These are phyloP conservation scores for Dichomitus squalens DNA, from an alignment of 1,284 basidiomycete genomes.

Conservation along the genomic window DNA sequence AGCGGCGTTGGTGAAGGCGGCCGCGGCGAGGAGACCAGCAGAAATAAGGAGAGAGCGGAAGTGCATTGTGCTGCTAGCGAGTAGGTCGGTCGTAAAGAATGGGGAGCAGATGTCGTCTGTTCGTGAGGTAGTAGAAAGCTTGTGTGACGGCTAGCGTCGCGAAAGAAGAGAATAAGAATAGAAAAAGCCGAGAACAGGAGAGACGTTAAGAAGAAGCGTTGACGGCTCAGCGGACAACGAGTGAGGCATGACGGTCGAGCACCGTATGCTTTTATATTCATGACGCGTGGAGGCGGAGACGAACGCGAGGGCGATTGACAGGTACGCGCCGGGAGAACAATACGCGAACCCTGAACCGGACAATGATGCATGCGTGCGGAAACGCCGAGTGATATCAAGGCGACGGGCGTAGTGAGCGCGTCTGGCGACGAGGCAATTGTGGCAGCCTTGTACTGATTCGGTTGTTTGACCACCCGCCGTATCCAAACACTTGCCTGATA, in stretches of 20 bases:
- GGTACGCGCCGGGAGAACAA: slow-evolving; percentile 14
- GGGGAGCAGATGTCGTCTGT: slow-evolving; percentile 4
- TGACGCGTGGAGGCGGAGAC: neutral
- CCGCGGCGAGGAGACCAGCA: slow-evolving; percentile 17
- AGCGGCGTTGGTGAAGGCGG: slow-evolving; percentile 19
- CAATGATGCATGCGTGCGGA: slow-evolving; percentile 2
- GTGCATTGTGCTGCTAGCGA: slow-evolving; percentile 10
- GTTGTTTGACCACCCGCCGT: neutral
- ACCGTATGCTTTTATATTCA: slow-evolving; percentile 11
- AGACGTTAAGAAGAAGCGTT: slow-evolving; percentile 9
- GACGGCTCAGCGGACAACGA: slow-evolving; percentile 19
- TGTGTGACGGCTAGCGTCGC: slow-evolving; percentile 22
- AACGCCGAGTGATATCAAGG: neutral
- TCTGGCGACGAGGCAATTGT: neutral
- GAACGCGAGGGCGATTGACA: neutral
- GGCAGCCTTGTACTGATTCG: neutral
- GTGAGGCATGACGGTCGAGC: slow-evolving; percentile 1
- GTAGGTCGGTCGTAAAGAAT: slow-evolving; percentile 18
- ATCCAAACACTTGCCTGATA: slow-evolving; percentile 6
- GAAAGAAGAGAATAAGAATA: slow-evolving; percentile 21
- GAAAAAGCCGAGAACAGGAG: slow-evolving; percentile 10
- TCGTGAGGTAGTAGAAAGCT: neutral
- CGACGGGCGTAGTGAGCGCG: neutral
- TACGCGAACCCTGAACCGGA: slow-evolving; percentile 2
- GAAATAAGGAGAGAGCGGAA: slow-evolving; percentile 17